Conservation (phyloP, 495 filamentous ascomycete species). For the Evansstolkia leycettana region DNA sequence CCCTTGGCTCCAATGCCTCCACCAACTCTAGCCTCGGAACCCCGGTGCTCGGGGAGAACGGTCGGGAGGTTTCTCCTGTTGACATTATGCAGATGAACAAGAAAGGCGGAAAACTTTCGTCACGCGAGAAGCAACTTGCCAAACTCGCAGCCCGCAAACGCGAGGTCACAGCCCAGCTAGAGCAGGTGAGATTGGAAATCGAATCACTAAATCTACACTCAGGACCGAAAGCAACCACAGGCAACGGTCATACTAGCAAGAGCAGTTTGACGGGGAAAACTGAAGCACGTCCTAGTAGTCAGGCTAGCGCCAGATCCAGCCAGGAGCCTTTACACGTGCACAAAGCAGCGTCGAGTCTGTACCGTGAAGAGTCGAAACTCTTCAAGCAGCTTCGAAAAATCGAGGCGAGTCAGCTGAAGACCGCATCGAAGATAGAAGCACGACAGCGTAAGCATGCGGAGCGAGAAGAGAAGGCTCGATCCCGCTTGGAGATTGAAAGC, state of each 20-base stretch:
- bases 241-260: slow-evolving; percentile 6
- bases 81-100: slow-evolving; percentile 18
- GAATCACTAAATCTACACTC: slow-evolving; percentile 24
- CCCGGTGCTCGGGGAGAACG: slow-evolving; percentile 9
- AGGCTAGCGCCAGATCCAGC: slow-evolving; percentile 3
- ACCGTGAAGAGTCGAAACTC: slow-evolving; percentile 25
- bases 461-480: slow-evolving; percentile 44
- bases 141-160: slow-evolving; percentile 62
- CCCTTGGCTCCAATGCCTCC: slow-evolving; percentile 7
- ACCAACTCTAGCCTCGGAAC: slow-evolving; percentile 11
- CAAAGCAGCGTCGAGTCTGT: slow-evolving; percentile 19
- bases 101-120: slow-evolving; percentile 22
- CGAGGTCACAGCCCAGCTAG: slow-evolving; percentile 58
- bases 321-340: slow-evolving; percentile 10
- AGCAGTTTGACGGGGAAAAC: slow-evolving; percentile 8
- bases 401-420: slow-evolving; percentile 26
- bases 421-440: slow-evolving; percentile 30
- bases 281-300: slow-evolving; percentile 3
- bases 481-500: slow-evolving; percentile 30
- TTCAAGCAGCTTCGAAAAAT: slow-evolving; percentile 27
- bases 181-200: slow-evolving; percentile 30
- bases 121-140: slow-evolving; percentile 59
- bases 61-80: slow-evolving; percentile 10
- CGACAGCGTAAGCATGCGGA: slow-evolving; percentile 41
- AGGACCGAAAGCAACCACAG: slow-evolving; percentile 9